Evolutionary conservation across 176 grass and related monocot species (phyloP).

Genomic region (Zoysia pacifica): DNA sequence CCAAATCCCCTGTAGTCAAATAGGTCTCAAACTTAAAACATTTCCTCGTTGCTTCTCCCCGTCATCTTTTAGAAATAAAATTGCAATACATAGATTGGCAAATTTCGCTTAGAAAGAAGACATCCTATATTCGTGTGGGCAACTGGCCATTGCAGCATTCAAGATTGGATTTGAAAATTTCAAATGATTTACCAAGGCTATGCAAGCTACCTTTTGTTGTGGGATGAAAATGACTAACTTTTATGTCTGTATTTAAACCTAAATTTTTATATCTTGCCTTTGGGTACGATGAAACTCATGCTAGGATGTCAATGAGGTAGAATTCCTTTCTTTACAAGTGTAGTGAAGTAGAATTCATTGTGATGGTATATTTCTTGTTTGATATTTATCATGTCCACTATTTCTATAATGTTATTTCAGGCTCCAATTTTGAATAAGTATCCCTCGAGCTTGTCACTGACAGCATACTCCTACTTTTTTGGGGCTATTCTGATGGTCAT

Average conservation of each 20-base stretch:
- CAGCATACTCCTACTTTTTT: slow-evolving; percentile 88
- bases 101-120: slow-evolving; percentile 1
- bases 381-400: slow-evolving; percentile 13
- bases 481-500: slow-evolving; percentile 76
- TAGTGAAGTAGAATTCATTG: neutral
- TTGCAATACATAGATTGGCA: neutral
- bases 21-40: neutral
- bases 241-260: slow-evolving; percentile 19
- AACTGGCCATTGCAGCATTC: neutral
- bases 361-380: slow-evolving; percentile 16
- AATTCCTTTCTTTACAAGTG: neutral
- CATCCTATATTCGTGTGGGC: neutral
- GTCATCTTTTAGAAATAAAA: neutral
- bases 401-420: slow-evolving; percentile 47
- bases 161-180: neutral
- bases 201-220: neutral
- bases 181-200: slow-evolving; percentile 2
- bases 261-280: slow-evolving; percentile 18
- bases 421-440: slow-evolving; percentile 72
- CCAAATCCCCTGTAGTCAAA: neutral
- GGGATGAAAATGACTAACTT: neutral
- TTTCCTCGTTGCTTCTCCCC: neutral
- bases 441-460: slow-evolving; percentile 72
- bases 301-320: neutral
- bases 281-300: neutral